Evolutionary conservation across 441 rosid genomes (phyloP), one percentile per base, ranked within the genome.

Genomic region (Populus hybrid): DNA sequence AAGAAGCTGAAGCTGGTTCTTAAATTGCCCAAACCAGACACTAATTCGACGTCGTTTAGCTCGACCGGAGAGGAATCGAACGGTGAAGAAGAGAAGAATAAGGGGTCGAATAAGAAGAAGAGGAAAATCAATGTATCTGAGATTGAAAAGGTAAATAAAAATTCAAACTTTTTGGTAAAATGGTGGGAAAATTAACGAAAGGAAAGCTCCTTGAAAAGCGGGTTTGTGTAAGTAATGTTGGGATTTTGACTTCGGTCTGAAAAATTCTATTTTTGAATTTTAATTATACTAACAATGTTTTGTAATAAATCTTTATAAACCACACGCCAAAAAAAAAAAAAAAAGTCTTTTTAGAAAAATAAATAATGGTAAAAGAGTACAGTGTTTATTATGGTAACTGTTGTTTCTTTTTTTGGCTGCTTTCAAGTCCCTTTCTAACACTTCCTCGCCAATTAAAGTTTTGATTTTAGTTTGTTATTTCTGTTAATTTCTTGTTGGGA

Each of bases 1-100:
- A 89, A 88, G 86, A 83, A 89, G 88, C 86, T 84, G 76, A 89
- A 87, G 80, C 87, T 87, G 7, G 88, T 87, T 36, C 81, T 88
- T 65, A 83, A 81, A 82, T 63, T 82, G 78, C 88, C 87, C 66
- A 82, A 76, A 75, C 81, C 85, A 66, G 78, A 75, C 24, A 53
- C 72, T 71, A 73, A 79, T 71, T 73, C 80, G 21, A 45, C 73
- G 26, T 75, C 84, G 64, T 70, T 36, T 42, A 77, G 75, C 78
- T 78, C 88, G 24, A 73, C 65, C 71, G 82, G 73, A 10, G 81
- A 83, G 67, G 88, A 80, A 36, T 79, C 84, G 36, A 76, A 70
- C 36, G 74, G n/a, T 21, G 83, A 71, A 16, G 89, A 80, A 36
- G 87, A 77, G n/a, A 77, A 74, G 7, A 74, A 73, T 38, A 78